A percentile compares a stretch with the other conserved stretches of the same genome.
Conservation (phyloP, 192 early-diverging fungal species). For the Spizellomyces punctatus region DNA sequence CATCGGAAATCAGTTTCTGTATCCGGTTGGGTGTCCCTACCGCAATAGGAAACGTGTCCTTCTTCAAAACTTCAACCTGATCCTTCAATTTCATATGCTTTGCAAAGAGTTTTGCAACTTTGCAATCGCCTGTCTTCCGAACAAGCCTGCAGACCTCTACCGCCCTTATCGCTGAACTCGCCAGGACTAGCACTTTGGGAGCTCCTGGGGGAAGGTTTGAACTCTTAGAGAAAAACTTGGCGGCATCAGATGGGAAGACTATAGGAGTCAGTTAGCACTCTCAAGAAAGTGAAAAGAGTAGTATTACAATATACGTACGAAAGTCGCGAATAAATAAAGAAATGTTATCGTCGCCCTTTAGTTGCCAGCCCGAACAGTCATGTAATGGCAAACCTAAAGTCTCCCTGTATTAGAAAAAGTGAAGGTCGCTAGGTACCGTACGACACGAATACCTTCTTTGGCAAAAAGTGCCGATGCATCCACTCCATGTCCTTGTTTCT, state of each 20-base stretch:
- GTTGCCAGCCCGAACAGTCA: background rate
- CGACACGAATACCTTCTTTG: background rate
- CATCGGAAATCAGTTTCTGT: conserved; percentile 59
- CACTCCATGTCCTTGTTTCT: conserved; percentile 24
- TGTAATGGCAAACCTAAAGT: background rate
- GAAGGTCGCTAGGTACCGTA: background rate
- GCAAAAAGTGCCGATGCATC: conserved; percentile 16
- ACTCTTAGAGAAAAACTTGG: conserved; percentile 22
- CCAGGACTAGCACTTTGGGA: conserved; percentile 57
- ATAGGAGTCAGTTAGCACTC: background rate
- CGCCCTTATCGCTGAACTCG: conserved; percentile 63
- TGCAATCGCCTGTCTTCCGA: conserved; percentile 55
- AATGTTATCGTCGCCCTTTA: background rate
- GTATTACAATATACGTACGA: conserved; percentile 10
- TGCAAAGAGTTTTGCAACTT: conserved; percentile 75
- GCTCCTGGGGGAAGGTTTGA: conserved; percentile 41
- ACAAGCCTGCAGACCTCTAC: conserved; percentile 61
- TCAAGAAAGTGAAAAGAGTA: background rate
- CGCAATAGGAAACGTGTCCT: conserved; percentile 56
- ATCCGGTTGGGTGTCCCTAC: conserved; percentile 75
- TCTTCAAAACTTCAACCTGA: conserved; percentile 59
- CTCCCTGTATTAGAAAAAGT: too few relatives aligned
- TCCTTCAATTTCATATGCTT: conserved; percentile 77
- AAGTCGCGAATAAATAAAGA: conserved; percentile 17
- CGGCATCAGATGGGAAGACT: conserved; percentile 16